phyloP scores from a whole-genome alignment of 139 green algal species.

The Chlamydomonas asymmetrica region DNA sequence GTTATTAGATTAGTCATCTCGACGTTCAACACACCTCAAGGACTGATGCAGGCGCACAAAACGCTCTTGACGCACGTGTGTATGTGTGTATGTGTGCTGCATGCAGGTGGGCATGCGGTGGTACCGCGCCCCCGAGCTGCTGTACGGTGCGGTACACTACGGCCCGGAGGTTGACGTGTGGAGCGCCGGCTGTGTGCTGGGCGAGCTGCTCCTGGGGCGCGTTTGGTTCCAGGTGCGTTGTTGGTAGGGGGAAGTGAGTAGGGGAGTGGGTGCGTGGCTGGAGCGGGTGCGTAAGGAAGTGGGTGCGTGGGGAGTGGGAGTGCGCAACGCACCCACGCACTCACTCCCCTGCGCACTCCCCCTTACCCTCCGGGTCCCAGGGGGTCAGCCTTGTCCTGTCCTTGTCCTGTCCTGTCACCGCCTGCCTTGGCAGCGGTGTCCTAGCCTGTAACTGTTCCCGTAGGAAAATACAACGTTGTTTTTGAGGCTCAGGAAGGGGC shows the following conservation, averaged over 20 bases:
- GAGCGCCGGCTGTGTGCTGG: conserved; percentile 82
- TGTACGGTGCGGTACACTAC: conserved; percentile 74
- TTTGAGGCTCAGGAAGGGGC: no score
- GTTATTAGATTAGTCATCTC: no score
- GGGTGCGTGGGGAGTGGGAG: neutral
- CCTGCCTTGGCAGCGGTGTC: no score
- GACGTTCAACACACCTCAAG: no score
- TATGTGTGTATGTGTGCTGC: neutral
- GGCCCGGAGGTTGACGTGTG: conserved; percentile 78
- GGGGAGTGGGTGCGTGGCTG: no score
- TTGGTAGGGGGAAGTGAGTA: neutral
- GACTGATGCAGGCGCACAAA: conserved; percentile 18
- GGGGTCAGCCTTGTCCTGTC: neutral
- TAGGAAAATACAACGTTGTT: no score
- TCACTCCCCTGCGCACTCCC: neutral
- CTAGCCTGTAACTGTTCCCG: no score
- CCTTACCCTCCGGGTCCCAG: neutral
- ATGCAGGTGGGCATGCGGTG: conserved; percentile 80
- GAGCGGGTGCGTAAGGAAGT: neutral
- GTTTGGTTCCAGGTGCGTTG: conserved; percentile 64
- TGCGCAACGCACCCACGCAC: neutral
- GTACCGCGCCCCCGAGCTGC: conserved; percentile 85
- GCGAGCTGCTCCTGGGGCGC: conserved; percentile 73
- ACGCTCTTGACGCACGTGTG: neutral
- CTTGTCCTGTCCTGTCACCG: neutral